A percentile compares a stretch with the other conserved stretches of the same genome.
Conservation (phyloP, 352 stramenopile species). For the Globisporangium lucens region DNA sequence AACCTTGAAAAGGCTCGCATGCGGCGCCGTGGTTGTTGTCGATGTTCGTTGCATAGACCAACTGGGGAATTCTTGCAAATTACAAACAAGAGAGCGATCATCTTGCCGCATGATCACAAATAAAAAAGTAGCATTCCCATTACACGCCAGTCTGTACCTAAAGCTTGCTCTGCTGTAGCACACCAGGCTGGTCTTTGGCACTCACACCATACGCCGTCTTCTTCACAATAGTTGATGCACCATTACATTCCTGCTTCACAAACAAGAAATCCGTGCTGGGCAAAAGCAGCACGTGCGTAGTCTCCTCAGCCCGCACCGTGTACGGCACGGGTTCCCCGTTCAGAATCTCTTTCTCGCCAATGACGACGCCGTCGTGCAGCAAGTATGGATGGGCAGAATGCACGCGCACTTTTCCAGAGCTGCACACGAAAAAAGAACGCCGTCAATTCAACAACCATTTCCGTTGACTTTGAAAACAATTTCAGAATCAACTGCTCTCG, state of each 20-base stretch:
- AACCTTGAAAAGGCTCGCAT: neutral
- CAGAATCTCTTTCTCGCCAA: slow-evolving; percentile 66
- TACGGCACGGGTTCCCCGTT: slow-evolving; percentile 74
- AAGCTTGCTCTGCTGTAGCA: slow-evolving; percentile 9
- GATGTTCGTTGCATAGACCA: no score
- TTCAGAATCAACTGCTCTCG: neutral
- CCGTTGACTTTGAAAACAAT: neutral
- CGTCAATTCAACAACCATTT: neutral
- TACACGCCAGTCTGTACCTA: neutral
- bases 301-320: slow-evolving; percentile 45
- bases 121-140: neutral
- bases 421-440: slow-evolving; percentile 9
- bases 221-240: neutral
- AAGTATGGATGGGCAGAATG: slow-evolving; percentile 61
- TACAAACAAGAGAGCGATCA: neutral
- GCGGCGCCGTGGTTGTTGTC: neutral
- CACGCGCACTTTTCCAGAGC: slow-evolving; percentile 61
- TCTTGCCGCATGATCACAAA: neutral
- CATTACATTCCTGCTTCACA: slow-evolving; percentile 34
- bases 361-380: slow-evolving; percentile 45
- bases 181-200: neutral
- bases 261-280: slow-evolving; percentile 56
- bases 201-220: slow-evolving; percentile 3
- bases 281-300: slow-evolving; percentile 66
- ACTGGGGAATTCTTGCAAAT: no score